Conservation (phyloP, 371 early-diverging fungal genomes). For the Apophysomyces ossiformis region DNA sequence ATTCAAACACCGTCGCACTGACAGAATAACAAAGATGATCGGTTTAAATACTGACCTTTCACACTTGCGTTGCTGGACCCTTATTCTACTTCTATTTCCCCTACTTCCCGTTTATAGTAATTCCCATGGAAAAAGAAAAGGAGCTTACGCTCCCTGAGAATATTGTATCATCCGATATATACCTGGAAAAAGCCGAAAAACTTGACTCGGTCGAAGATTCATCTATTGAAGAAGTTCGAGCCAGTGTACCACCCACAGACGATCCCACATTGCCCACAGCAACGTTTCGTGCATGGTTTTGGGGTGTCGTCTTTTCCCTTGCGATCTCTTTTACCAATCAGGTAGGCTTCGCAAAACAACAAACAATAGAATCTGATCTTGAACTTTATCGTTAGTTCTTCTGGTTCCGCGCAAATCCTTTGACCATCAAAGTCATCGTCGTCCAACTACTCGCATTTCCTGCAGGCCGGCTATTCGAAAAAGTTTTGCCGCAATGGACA, state of each 20-base stretch:
- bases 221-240: slow-evolving; percentile 73
- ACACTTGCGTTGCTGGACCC: neutral
- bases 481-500: slow-evolving; percentile 51
- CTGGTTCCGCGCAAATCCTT: slow-evolving; percentile 75
- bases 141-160: neutral
- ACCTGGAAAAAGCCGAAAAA: slow-evolving; percentile 7
- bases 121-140: slow-evolving; percentile 3
- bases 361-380: slow-evolving; percentile 1
- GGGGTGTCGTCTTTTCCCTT: slow-evolving; percentile 69
- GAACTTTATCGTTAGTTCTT: slow-evolving; percentile 44
- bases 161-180: neutral
- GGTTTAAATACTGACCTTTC: neutral
- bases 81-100: neutral
- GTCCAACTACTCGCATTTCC: slow-evolving; percentile 75
- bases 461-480: slow-evolving; percentile 63
- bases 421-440: slow-evolving; percentile 65
- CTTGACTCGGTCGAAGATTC: slow-evolving; percentile 57
- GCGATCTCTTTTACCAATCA: slow-evolving; percentile 74
- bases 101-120: neutral
- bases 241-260: slow-evolving; percentile 68
- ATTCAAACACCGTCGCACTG: neutral
- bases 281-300: slow-evolving; percentile 79
- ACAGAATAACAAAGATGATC: neutral
- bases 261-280: slow-evolving; percentile 70
- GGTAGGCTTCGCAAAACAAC: slow-evolving; percentile 15